phyloP scores from a whole-genome alignment of 1,284 basidiomycete species.

The Mrakiaceae sp. region DNA sequence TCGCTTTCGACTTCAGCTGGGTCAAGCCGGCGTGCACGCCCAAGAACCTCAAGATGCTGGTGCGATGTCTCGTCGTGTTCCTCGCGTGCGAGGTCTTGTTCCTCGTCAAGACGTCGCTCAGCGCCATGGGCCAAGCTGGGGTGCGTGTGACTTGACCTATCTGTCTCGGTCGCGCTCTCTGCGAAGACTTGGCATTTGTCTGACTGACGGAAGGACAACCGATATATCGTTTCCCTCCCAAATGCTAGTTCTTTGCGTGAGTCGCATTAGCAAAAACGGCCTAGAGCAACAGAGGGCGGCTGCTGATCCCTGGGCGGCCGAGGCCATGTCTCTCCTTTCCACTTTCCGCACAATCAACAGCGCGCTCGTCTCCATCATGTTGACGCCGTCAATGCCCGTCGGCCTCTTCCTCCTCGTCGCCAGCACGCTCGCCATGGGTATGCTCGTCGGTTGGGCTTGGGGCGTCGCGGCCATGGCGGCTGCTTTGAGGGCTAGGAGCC shows the following conservation, averaged over 20 bases:
- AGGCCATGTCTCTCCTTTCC: neutral
- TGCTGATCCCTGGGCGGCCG: neutral
- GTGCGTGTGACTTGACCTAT: neutral
- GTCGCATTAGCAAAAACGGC: too few species aligned
- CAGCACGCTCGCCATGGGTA: conserved; percentile 45
- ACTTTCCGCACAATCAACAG: conserved; percentile 2
- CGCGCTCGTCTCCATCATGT: conserved; percentile 27
- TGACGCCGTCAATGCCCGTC: conserved; percentile 31
- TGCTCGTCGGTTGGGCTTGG: conserved; percentile 63
- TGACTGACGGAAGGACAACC: neutral
- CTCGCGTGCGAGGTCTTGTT: conserved; percentile 1
- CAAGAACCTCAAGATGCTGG: conserved; percentile 9
- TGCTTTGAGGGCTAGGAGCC: conserved; percentile 46
- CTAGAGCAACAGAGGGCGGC: too few species aligned
- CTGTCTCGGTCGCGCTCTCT: neutral
- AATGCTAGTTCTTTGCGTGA: too few species aligned
- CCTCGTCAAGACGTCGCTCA: neutral
- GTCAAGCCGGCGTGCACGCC: neutral
- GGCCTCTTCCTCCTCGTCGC: conserved; percentile 32
- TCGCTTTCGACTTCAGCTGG: neutral
- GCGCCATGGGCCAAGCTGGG: conserved; percentile 1
- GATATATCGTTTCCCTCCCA: too few species aligned
- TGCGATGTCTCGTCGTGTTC: conserved; percentile 2
- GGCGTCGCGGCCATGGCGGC: conserved; percentile 60
- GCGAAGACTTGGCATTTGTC: neutral